A percentile compares a stretch with the other conserved stretches of the same genome.
These are phyloP conservation scores for Populus hybrid DNA, from an alignment of 441 rosid genomes.

Conservation along the genomic window DNA sequence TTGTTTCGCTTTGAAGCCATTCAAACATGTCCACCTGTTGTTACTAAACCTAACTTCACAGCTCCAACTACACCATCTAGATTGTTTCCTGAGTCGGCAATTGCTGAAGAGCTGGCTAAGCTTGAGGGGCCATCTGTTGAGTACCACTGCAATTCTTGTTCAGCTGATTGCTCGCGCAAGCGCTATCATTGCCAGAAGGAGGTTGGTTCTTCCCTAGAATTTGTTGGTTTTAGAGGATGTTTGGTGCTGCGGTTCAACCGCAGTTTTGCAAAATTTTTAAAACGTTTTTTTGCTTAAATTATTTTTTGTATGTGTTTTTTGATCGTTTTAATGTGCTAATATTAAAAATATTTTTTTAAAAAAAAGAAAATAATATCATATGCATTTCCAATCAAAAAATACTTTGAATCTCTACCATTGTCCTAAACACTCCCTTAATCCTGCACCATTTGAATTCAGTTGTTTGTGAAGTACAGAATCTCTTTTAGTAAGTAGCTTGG, in stretches of 20 bases:
- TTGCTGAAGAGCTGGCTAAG: constrained; percentile 67
- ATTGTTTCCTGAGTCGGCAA: constrained; percentile 64
- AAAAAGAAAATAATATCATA: too few species aligned
- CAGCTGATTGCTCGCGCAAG: constrained; percentile 97
- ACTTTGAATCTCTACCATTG: too few species aligned
- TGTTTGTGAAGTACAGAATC: not conserved
- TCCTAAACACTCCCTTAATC: not conserved
- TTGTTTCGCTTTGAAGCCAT: constrained; percentile 64
- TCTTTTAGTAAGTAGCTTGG: not conserved
- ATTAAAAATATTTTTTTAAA: too few species aligned
- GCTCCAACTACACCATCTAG: constrained; percentile 56
- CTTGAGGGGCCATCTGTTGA: constrained; percentile 87
- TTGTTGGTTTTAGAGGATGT: not conserved
- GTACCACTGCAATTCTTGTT: constrained; percentile 97
- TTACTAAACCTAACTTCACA: constrained; percentile 43
- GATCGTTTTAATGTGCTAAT: too few species aligned
- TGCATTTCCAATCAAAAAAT: too few species aligned
- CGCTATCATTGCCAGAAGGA: constrained; percentile 98
- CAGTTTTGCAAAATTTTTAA: too few species aligned
- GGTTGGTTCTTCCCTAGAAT: constrained; percentile 43
- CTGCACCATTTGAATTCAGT: not conserved
- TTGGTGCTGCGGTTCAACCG: too few species aligned
- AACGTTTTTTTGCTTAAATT: too few species aligned
- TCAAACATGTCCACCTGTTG: constrained; percentile 42
- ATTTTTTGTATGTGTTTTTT: too few species aligned